Evolutionary conservation across 345 rosid genomes (phyloP), one percentile per base, ranked within the genome.

Genomic region (Corchorus olitorius): DNA sequence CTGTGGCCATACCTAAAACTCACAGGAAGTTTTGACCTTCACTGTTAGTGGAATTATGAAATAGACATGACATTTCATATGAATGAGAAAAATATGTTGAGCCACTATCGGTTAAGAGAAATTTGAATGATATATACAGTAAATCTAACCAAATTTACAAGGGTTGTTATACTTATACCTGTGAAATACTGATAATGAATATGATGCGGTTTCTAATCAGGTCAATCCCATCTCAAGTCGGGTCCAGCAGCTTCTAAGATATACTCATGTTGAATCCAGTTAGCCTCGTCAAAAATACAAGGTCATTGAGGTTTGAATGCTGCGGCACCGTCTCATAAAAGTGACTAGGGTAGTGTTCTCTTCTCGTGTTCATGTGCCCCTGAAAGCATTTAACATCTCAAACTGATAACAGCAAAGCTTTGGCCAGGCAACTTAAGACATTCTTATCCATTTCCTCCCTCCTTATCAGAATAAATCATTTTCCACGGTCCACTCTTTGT

Each of bases 401-500:
- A 22, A 49, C 37, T 5, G 35, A 33, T 2, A 8, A 12, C 34
- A 52, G 20, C 46, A 46, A 48, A 33, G 9, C 48, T 53, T 63
- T 46, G 16, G 27, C 41, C 45, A 22, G 65, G 48, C 16, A 68
- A 33, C 58, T 55, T 35, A 3, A 37, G 34, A 50, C 12, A 45
- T 27, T 75, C 68, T 85, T 78, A 85, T 74, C 84, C 86, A 19
- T 52, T 79, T 73, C 71, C 81, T 46, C 77, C 72, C 67, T 87
- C 90, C 66, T 49, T 71, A 71, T 85, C 74, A 20, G 90, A 73
- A 88, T 86, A 88, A 16, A 90, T 39, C 78, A 77, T 16, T 80
- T 88, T 74, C 97, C 95, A 92, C 6, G 95, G 97, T 50, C 93
- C 95, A 13, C 82, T 82, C 85, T 84, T 87, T 52, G 87, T 81